Evolutionary conservation across 2,329 filamentous ascomycete genomes (phyloP).

Genomic region (Tolypocladium album): DNA sequence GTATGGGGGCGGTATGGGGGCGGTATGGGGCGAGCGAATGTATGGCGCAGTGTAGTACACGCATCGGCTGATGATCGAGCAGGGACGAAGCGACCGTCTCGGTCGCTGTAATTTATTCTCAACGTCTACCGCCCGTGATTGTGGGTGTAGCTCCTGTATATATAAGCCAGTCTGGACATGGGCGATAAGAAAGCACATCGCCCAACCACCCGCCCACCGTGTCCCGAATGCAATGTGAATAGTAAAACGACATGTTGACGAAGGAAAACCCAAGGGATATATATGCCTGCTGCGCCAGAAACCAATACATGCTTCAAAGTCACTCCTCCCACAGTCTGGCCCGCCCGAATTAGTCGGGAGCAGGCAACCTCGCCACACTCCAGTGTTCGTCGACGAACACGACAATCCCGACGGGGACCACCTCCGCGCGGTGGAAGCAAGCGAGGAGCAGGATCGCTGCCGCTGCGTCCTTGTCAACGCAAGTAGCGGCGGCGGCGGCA

Average conservation of each 20-base stretch:
- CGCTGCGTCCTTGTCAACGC: neutral
- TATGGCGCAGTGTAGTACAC: neutral
- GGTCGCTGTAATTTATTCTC: neutral
- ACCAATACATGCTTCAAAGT: neutral
- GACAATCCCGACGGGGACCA: neutral
- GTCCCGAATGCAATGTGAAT: neutral
- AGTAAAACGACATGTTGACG: neutral
- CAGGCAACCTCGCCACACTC: neutral
- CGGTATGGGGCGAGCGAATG: neutral
- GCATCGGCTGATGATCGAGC: neutral
- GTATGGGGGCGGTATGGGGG: neutral
- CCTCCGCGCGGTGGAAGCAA: neutral
- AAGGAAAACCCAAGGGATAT: conserved; percentile 1
- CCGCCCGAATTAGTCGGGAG: neutral
- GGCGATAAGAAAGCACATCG: neutral
- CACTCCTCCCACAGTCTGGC: neutral
- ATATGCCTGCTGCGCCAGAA: neutral
- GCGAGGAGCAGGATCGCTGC: neutral
- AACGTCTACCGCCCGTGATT: neutral
- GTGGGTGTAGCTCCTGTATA: neutral
- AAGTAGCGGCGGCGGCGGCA: neutral
- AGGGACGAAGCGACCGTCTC: neutral
- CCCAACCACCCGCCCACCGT: neutral
- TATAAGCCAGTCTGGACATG: neutral
- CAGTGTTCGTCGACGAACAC: neutral